phyloP scores from a whole-genome alignment of 2,329 filamentous ascomycete species.

The Scortechinia acanthostroma region DNA sequence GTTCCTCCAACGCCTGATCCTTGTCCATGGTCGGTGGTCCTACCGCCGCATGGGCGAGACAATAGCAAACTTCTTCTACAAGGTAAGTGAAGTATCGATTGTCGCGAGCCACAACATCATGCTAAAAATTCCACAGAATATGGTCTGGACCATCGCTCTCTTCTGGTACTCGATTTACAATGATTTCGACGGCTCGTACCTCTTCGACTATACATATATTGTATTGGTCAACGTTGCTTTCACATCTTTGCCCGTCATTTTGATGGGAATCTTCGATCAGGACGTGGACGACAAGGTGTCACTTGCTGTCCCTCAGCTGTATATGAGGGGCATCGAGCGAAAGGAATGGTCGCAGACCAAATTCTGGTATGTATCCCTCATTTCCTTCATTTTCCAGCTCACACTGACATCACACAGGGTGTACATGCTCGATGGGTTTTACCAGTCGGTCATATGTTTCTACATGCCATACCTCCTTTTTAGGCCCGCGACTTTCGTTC shows the following conservation, averaged over 20 bases:
- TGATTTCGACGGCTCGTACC: conserved; percentile 92
- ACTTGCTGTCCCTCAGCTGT: conserved; percentile 87
- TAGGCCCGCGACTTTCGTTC: conserved; percentile 36
- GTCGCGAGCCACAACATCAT: too few species aligned
- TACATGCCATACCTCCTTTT: conserved; percentile 86
- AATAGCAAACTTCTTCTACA: conserved; percentile 99
- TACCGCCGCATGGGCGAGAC: conserved; percentile 87
- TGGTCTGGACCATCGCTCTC: conserved; percentile 91
- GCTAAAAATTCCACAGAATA: conserved; percentile 68
- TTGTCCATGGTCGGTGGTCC: conserved; percentile 93
- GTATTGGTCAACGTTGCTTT: conserved; percentile 94
- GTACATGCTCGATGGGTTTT: conserved; percentile 91
- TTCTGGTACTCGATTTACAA: conserved; percentile 98
- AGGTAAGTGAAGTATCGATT: not conserved
- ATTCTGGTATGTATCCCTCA: conserved; percentile 59
- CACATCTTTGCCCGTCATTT: conserved; percentile 6
- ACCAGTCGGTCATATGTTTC: conserved; percentile 89
- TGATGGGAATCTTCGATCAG: not conserved
- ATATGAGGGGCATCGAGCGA: conserved; percentile 89
- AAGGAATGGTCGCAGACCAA: conserved; percentile 93
- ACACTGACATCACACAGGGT: conserved; percentile 15
- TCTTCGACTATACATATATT: conserved; percentile 97
- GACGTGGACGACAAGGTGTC: conserved; percentile 54
- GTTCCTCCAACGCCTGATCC: conserved; percentile 74
- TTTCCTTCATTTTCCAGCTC: not conserved